Percentiles rank a stretch among this genome's conserved stretches.
phyloP scores from a whole-genome alignment of 2,329 filamentous ascomycete species.

The Esteya vermicola region DNA sequence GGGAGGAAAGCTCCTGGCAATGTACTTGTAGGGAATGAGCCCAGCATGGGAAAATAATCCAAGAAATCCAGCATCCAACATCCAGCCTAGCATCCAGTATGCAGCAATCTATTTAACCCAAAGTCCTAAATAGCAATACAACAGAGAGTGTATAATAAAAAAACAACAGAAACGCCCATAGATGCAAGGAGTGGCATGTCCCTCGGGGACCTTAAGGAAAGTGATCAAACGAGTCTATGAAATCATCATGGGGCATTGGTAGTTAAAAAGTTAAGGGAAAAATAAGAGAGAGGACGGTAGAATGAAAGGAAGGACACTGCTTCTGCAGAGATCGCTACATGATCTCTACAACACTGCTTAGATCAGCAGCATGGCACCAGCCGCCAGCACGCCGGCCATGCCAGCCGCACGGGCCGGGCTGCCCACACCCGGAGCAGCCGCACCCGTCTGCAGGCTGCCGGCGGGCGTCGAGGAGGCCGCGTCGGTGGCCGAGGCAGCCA shows the following conservation, averaged over 20 bases:
- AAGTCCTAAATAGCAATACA: neutral
- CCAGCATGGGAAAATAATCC: too few species aligned
- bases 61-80: too few species aligned
- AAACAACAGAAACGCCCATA: conserved; percentile 6
- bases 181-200: conserved; percentile 10
- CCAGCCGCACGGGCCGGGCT: conserved; percentile 5
- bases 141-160: neutral
- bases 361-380: conserved; percentile 10
- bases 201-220: too few species aligned
- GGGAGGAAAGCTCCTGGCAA: too few species aligned
- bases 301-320: neutral
- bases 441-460: conserved; percentile 17
- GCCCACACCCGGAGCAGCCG: neutral
- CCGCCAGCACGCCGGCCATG: conserved; percentile 9
- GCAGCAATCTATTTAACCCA: too few species aligned
- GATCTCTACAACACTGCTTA: neutral
- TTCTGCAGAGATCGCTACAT: neutral
- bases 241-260: neutral
- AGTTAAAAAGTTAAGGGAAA: neutral
- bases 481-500: conserved; percentile 19
- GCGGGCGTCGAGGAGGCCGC: conserved; percentile 17
- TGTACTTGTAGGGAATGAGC: too few species aligned
- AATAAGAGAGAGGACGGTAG: neutral
- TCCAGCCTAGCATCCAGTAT: too few species aligned
- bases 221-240: too few species aligned